Base-by-base conservation (phyloP, 2,329 filamentous ascomycete species). In the Penicillium sp. region DNA sequence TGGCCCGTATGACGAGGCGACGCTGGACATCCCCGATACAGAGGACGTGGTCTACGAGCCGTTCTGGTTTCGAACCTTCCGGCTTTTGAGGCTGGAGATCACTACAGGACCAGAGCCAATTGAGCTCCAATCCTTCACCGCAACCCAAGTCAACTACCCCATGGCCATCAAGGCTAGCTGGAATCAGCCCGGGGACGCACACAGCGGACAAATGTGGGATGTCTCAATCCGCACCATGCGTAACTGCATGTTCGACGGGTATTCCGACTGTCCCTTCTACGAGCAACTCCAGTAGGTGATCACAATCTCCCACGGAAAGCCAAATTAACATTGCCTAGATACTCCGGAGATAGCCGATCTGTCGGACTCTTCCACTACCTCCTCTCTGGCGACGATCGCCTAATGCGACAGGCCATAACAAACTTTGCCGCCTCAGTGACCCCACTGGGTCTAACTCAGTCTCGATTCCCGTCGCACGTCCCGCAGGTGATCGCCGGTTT, bases 21-120 rank as follows among this genome's bases (percentile, higher is more conserved):
- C 47, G 0, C 47, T 76, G 7, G 59, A 71, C n/a, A 36, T 72
- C 1, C 43, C 57, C 0, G 52, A 45, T 2, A 24, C 16, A 0
- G 24, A 62, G 11, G 46, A 32, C 2, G 48, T 56, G 8, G 10
- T 52, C 3, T 75, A 75, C 44, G 71, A 75, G 43, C 74, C 74
- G 1, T 76, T 76, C 50, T 75, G 73, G 71, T 77, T 77, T 51
- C 69, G 74, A 11, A 76, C 74, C 0, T 76, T 77, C 29, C 69
- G 73, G 1, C 46, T 76, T 5, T 44, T 76, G 11, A 58, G 66
- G 2, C 44, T 76, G 3, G 65, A 71, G 21, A 59, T 76, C 10
- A 52, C 47, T 0, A 58, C 68, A 22, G 67, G 64, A 1, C 6
- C 48, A 0, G 58, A 53, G 8, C 57, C 65, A 1, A 61, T 74